A percentile compares a stretch with the other conserved stretches of the same genome.
These are phyloP conservation scores for Paraleonurus japonicus DNA, from an alignment of 257 asterid genomes.

Conservation along the genomic window DNA sequence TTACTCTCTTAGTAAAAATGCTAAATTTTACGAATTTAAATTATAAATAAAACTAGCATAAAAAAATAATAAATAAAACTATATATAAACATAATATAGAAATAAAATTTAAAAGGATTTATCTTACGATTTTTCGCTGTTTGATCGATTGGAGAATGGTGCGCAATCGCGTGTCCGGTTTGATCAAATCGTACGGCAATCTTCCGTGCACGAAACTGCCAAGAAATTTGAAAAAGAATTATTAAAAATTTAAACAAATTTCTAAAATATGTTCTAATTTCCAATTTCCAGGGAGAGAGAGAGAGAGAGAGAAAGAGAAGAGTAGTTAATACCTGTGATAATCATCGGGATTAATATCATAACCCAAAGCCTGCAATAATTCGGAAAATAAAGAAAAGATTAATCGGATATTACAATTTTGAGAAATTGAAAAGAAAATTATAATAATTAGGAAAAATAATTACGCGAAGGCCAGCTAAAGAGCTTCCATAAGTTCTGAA, in stretches of 20 bases:
- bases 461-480: conserved; percentile 88
- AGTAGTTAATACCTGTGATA: conserved; percentile 65
- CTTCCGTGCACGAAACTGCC: conserved; percentile 87
- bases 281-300: neutral
- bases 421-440: neutral
- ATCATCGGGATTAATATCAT: conserved; percentile 71
- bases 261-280: neutral
- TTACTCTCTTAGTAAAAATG: too few relatives aligned
- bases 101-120: neutral
- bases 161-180: conserved; percentile 55
- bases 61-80: neutral
- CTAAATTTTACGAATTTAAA: too few relatives aligned
- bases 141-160: conserved; percentile 53
- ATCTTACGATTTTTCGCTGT: conserved; percentile 72
- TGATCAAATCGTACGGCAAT: conserved; percentile 73
- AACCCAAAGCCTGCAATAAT: conserved; percentile 61
- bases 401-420: neutral
- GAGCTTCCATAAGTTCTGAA: conserved; percentile 86
- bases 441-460: neutral
- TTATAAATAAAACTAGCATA: neutral
- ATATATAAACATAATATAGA: too few relatives aligned
- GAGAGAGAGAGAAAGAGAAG: neutral
- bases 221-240: neutral
- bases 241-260: neutral
- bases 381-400: neutral